Percentiles rank a stretch among this genome's conserved stretches.
phyloP scores from a whole-genome alignment of 768 basidiomycete species.

The Gymnopilus junonius region DNA sequence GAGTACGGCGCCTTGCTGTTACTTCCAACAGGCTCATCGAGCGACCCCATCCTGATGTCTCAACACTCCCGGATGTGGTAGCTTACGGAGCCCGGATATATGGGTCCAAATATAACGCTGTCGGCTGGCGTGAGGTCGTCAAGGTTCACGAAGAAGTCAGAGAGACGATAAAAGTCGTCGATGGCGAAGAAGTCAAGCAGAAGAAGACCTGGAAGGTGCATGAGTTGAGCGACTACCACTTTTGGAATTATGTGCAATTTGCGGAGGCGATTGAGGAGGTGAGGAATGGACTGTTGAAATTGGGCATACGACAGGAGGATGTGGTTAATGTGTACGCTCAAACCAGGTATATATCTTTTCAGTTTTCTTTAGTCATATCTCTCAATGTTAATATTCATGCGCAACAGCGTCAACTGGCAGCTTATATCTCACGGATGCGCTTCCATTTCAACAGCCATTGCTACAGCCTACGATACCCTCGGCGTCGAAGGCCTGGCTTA shows the following conservation, averaged over 20 bases:
- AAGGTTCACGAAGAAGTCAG: slow-evolving; percentile 74
- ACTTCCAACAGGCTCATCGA: slow-evolving; percentile 52
- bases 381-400: background rate
- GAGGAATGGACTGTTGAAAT: slow-evolving; percentile 62
- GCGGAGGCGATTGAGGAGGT: slow-evolving; percentile 56
- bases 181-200: slow-evolving; percentile 72
- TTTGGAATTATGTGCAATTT: slow-evolving; percentile 66
- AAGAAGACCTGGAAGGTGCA: slow-evolving; percentile 90
- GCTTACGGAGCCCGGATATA: slow-evolving; percentile 68
- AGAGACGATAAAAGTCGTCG: slow-evolving; percentile 76
- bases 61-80: slow-evolving; percentile 75
- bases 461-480: slow-evolving; percentile 90
- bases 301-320: slow-evolving; percentile 63
- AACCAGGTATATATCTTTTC: slow-evolving; percentile 60
- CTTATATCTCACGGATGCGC: slow-evolving; percentile 76
- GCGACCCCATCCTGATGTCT: slow-evolving; percentile 63
- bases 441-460: slow-evolving; percentile 71
- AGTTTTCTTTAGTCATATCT: background rate
- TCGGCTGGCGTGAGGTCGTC: slow-evolving; percentile 73
- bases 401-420: slow-evolving; percentile 74
- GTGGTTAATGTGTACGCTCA: slow-evolving; percentile 83
- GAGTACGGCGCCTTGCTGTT: slow-evolving; percentile 55
- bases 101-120: slow-evolving; percentile 57
- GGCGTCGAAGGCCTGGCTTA: slow-evolving; percentile 81
- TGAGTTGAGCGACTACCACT: slow-evolving; percentile 80